Base-by-base conservation (phyloP, 1,284 basidiomycete genomes). In the Porodaedalea pini region DNA sequence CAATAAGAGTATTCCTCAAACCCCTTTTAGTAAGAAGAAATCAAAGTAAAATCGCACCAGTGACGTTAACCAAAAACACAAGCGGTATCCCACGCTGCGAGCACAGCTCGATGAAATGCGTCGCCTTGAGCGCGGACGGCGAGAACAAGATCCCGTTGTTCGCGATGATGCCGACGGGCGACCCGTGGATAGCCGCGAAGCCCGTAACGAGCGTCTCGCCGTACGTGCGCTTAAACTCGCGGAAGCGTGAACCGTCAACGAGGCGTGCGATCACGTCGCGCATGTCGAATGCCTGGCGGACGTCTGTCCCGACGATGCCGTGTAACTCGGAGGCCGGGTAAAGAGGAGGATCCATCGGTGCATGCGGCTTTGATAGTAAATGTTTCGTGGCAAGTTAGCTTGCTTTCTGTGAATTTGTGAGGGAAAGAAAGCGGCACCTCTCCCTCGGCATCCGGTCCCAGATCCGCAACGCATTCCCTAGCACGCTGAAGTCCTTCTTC, bases 101-200 rank as follows among this genome's bases (percentile, higher is more conserved):
- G 70, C 94, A 98, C 4, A 97, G 80, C 70, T 97, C 84, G 61
- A 98, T 96, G 69, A 98, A 97, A 68, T 96, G 93, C 2, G 94
- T 92, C 11, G 94, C 93, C 71, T 98, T 97, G 56, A 94, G 74
- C 0, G 94, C 94, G 0, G 93, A 94, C 3, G 92, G 91, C 3
- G 93, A 95, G 73, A 98, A 94, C 23, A 98, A 75, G 58, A 97
- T 94, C 61, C 94, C 94, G 66, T 95, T 95, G 74, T 98, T 98
- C 39, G 88, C 95, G 34, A 96, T 81, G 61, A 96, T 93, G 4
- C 92, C 92, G 36, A 94, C 90, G 51, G 86, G 81, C 68, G 92
- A 92, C 2, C 93, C 93, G 68, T 94, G 93, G 39, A 96, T 81
- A 69, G 90, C 82, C 15, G 92, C 93, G 69, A 94, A 94, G n/a